Percentiles rank a stretch among this genome's conserved stretches.
Evolutionary conservation across 1,284 basidiomycete species (phyloP).

Genomic region (Xanthoconium separans): DNA sequence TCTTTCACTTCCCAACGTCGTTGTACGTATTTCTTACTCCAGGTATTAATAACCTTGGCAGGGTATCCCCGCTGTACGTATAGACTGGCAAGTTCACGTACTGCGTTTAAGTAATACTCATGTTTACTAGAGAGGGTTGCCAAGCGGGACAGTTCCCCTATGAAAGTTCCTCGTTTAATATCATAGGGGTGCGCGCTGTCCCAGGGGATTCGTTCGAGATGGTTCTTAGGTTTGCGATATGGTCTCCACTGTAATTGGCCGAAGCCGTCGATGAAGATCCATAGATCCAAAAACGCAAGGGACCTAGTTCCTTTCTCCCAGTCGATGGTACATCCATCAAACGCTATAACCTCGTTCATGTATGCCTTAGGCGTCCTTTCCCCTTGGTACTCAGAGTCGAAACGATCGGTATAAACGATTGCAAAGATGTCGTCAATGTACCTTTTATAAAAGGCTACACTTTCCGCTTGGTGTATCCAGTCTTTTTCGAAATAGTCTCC

Average conservation of each 20-base stretch:
- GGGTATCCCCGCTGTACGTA: not conserved
- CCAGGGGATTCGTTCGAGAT: not conserved
- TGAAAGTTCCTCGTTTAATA: not conserved
- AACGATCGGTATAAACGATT: not conserved
- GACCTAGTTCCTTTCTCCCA: not conserved
- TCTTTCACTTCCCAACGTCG: not conserved
- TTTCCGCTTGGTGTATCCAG: not conserved
- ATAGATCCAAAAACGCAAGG: not conserved
- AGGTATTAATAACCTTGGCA: not conserved
- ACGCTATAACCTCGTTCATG: not conserved
- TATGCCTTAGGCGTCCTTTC: no score
- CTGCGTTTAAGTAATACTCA: not conserved
- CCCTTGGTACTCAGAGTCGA: not conserved
- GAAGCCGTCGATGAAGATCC: not conserved
- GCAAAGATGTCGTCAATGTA: not conserved
- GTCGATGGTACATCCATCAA: not conserved
- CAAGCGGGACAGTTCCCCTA: not conserved
- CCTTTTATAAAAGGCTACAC: not conserved
- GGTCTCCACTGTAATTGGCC: not conserved
- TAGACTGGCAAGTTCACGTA: not conserved
- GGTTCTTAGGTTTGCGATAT: not conserved
- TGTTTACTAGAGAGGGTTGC: not conserved
- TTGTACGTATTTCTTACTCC: not conserved
- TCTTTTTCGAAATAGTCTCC: not conserved
- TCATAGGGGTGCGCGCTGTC: not conserved